Percentiles rank a stretch among this genome's conserved stretches.
These are phyloP conservation scores for Fraxinus velutina DNA, from an alignment of 305 asterid genomes.

Conservation along the genomic window DNA sequence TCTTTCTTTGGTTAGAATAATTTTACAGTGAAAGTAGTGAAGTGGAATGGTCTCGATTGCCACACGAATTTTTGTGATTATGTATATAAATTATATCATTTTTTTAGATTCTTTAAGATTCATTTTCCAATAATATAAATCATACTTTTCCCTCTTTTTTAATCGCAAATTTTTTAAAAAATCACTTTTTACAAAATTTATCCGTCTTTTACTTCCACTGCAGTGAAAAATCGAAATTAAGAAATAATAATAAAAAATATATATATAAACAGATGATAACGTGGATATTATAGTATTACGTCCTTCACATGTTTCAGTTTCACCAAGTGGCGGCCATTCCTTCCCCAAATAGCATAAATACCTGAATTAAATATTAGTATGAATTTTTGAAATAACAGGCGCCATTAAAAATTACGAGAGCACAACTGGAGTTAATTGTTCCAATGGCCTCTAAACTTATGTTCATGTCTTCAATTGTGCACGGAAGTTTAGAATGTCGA, in stretches of 20 bases:
- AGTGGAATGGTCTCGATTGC: background rate
- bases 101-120: background rate
- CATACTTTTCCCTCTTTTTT: background rate
- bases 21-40: background rate
- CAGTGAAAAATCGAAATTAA: background rate
- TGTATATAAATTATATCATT: background rate
- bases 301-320: conserved; percentile 9
- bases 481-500: background rate
- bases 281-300: conserved; percentile 3
- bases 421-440: background rate
- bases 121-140: background rate
- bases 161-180: background rate
- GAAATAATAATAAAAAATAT: background rate
- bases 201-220: background rate
- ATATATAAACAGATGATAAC: background rate
- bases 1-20: background rate
- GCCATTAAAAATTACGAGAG: conserved; percentile 18
- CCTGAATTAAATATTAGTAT: background rate
- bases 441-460: background rate
- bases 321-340: conserved; percentile 19
- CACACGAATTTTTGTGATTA: background rate
- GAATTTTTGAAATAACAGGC: conserved; percentile 7
- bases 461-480: background rate
- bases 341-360: conserved; percentile 6
- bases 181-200: background rate